Conservation (phyloP, 139 green algal species). For the Chlamydomonas sphaeroides region DNA sequence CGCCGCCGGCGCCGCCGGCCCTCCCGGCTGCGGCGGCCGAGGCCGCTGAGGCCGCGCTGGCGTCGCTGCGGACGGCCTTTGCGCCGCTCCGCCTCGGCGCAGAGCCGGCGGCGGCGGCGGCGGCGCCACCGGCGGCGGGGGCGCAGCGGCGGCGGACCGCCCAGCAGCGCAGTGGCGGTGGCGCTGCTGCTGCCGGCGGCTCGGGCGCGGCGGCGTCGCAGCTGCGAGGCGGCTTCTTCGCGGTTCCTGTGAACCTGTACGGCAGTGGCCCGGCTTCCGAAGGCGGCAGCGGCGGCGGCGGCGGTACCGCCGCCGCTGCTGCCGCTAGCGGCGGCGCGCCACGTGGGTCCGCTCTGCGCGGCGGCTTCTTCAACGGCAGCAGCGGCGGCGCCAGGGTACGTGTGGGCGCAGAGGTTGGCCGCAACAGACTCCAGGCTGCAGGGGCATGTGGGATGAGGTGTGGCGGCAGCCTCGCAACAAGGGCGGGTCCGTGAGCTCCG, state of each 20-base stretch:
- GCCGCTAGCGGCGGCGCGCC: background rate
- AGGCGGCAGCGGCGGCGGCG: background rate
- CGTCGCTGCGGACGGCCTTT: background rate
- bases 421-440: no score
- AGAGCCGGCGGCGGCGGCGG: background rate
- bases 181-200: background rate
- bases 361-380: constrained; percentile 30
- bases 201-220: background rate
- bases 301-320: background rate
- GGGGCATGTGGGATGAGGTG: no score
- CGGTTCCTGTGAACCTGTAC: no score
- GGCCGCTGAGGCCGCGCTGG: constrained; percentile 4
- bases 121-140: background rate
- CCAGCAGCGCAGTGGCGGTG: background rate
- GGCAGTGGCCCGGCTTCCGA: no score
- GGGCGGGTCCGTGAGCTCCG: no score
- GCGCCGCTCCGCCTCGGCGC: background rate
- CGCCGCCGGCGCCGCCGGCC: background rate
- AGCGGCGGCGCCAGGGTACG: no score
- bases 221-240: background rate
- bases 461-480: no score
- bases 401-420: no score
- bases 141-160: no score
- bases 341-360: background rate
- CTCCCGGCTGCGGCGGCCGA: background rate